Evolutionary conservation across 164 flowering plant species (phyloP), one percentile per base, ranked within the genome.

Genomic region (Magnolia sinica): DNA sequence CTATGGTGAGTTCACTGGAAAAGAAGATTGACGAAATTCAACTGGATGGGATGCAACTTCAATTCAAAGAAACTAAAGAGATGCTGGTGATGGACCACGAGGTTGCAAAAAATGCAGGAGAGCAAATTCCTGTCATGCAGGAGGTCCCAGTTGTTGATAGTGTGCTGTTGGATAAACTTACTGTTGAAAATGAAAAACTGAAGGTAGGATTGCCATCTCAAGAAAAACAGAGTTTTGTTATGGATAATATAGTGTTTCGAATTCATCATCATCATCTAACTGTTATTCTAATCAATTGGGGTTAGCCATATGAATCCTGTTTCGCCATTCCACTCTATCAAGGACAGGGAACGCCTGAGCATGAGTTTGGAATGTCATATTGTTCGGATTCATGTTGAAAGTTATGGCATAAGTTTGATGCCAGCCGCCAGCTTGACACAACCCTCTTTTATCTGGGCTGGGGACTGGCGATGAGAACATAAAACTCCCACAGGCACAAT

Each of bases 11-110:
- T 71, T 90, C 98, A 67, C 81, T 96, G 76, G 99, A 96, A 78
- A 84, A 86, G 85, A 94, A 92, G 84, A 91, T 96, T 79, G 96
- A 88, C 81, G 98, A 91, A 81, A 88, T 97, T 4, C 45, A 37
- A 37, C 84, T 94, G 87, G 87, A 89, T 81, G 95, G 90, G 69
- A 83, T 91, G 79, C 91, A 92, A 81, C 73, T 84, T 81, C 88
- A 91, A 75, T 88, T 92, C 73, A 87, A 89, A 79, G 95, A 92
- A 86, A 86, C 95, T 45, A 92, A 92, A 82, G 83, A 27, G 70
- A 37, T 83, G 83, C 89, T 90, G 73, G 23, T 81, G 74, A 91
- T 88, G 83, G 98, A 92, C 86, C 91, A 81, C 79, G 92, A 87
- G 76, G 92, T 80, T 79, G 94, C 89, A 73, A 97, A 91, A 79